Evolutionary conservation across 352 stramenopile species (phyloP).

Genomic region (Pythium aristosporum): DNA sequence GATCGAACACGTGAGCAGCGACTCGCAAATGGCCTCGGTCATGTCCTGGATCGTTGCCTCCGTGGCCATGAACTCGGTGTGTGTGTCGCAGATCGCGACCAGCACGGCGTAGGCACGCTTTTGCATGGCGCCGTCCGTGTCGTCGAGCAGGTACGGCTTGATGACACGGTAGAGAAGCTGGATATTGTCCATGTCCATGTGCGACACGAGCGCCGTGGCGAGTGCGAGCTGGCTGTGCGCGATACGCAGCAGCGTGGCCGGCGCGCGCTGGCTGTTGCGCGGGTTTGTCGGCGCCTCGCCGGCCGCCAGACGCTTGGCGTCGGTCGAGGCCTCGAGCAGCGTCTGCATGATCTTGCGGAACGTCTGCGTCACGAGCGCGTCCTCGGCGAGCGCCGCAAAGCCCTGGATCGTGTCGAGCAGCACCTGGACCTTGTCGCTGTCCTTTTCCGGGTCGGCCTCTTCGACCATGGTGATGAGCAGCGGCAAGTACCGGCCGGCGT

Average conservation of each 20-base stretch:
- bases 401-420: constrained; percentile 80
- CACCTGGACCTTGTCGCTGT: constrained; percentile 65
- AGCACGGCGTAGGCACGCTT: constrained; percentile 88
- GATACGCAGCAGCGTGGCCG: constrained; percentile 53
- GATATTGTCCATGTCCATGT: constrained; percentile 79
- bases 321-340: constrained; percentile 79
- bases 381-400: constrained; percentile 77
- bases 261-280: constrained; percentile 36
- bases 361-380: constrained; percentile 54
- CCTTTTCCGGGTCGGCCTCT: constrained; percentile 75
- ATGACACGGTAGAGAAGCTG: constrained; percentile 85
- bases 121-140: constrained; percentile 85
- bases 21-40: constrained; percentile 92
- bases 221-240: constrained; percentile 79
- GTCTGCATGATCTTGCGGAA: constrained; percentile 92
- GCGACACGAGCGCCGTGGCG: constrained; percentile 68
- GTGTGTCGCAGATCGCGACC: constrained; percentile 84
- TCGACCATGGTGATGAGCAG: constrained; percentile 84
- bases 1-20: constrained; percentile 93
- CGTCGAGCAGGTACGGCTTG: constrained; percentile 86
- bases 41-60: constrained; percentile 90
- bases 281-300: constrained; percentile 33
- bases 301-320: constrained; percentile 63
- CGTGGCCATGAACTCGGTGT: constrained; percentile 73
- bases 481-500: constrained; percentile 78